Evolutionary conservation across 768 basidiomycete species (phyloP), one percentile per base, ranked within the genome.

Genomic region (Fibroporia radiculosa): DNA sequence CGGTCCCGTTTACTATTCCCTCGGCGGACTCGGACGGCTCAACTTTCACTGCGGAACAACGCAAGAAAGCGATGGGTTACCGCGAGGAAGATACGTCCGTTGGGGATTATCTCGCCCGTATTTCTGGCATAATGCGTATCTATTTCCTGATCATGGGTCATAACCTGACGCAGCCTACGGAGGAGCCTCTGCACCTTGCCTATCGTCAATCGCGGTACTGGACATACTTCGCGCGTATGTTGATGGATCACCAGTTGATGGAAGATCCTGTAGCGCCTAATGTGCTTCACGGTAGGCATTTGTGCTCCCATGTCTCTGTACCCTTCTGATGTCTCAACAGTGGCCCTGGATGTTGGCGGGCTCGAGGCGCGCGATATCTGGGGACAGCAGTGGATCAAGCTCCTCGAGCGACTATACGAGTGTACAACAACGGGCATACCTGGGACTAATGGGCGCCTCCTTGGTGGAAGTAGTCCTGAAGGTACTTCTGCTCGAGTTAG

Each of bases 111-210:
- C 69, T 74, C 8, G 70, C 66, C 27, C 78, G 93, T 19, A 67
- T 93, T 37, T 67, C 78, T 24, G 91, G 91, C 7, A 74, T 90
- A 25, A 77, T 93, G 75, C 77, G 93, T 24, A 79, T 97, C 19
- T 97, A 95, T 66, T 89, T 90, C 59, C n/a, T n/a, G n/a, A n/a
- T n/a, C n/a, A n/a, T n/a, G n/a, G n/a, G n/a, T n/a, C 70, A 79
- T 16, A 75, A 93, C 37, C 59, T 92, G 50, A 44, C 51, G 13
- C 53, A 63, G 3, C 65, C 65, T 4, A 62, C 66, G 1, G 42
- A 62, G 32, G 56, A 62, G 39, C 75, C 73, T 12, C 50, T 84
- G 46, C 63, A 77, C 43, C 57, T 56, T 20, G 66, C 75, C 64
- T 86, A 82, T 59, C 77, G 78, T 55, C 56, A 77, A 24, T 73